Evolutionary conservation across 2,329 filamentous ascomycete genomes (phyloP), one percentile per base, ranked within the genome.

Genomic region (Diaporthe humulicola): DNA sequence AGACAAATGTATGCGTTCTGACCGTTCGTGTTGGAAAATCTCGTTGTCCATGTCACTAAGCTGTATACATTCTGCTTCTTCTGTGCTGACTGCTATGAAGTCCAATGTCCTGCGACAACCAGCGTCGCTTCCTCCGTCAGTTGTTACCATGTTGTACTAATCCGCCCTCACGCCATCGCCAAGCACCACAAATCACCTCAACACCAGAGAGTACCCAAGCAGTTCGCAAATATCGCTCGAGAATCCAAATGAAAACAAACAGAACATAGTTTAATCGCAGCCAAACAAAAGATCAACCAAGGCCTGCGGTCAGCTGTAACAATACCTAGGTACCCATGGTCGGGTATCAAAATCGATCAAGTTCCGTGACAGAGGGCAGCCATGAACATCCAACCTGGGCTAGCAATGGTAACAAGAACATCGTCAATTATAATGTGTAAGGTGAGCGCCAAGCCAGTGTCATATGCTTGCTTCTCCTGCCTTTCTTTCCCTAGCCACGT

Each of bases 401-500:
- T 50, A 36, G 56, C 15, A 25, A 10, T 36, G 7, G n/a, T 42
- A 33, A n/a, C 19, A 42, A 42, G 6, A 38, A 48, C 30, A 54
- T 42, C 10, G 30, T 42, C 22, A 33, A 28, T 54, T n/a, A 64
- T 40, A 52, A 33, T n/a, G 40, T 36, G 64, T 38, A 52, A 54
- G 22, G 12, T 54, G n/a, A 54, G 64, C 45, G 48, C 33, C 48
- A 40, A 40, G 28, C 19, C 36, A 22, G 25, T 45, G 22, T 64
- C 36, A 72, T 52, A 58, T 56, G 50, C n/a, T 22, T 14, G 25
- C 71, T 25, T 77, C 82, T 19, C 79, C 80, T 36, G 80, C 73
- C 78, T 84, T 90, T 75, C 90, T 85, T 79, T 88, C 87, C 45
- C 87, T 85, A 4, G 86, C 84, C 8, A 85, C 82, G 76, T 88